Evolutionary conservation across 352 stramenopile species (phyloP).

Genomic region (Globisporangium acanthophoron): DNA sequence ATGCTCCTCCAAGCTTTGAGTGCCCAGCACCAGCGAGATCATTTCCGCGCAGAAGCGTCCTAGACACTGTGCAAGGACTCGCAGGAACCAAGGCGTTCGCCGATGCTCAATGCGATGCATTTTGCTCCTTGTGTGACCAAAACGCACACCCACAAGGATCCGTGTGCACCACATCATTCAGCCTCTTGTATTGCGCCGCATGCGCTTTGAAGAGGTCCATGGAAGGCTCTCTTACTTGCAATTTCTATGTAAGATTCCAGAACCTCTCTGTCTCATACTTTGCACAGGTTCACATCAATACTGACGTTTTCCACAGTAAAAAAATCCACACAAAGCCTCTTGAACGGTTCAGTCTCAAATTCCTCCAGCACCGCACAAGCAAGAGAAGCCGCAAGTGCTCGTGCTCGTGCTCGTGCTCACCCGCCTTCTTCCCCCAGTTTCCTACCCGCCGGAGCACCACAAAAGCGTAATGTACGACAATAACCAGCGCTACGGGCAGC

Average conservation of each 20-base stretch:
- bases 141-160: too few relatives aligned
- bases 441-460: too few relatives aligned
- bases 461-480: slow-evolving; percentile 28
- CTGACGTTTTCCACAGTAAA: neutral
- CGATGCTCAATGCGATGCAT: neutral
- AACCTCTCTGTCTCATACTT: neutral
- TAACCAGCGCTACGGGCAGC: slow-evolving; percentile 10
- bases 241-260: neutral
- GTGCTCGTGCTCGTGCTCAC: too few relatives aligned
- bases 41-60: too few relatives aligned
- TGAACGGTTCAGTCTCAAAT: neutral
- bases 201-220: neutral
- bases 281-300: neutral
- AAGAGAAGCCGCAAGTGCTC: neutral
- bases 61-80: too few relatives aligned
- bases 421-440: neutral
- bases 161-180: too few relatives aligned
- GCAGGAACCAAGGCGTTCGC: neutral
- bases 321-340: neutral
- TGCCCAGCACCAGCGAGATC: too few relatives aligned
- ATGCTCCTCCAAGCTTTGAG: too few relatives aligned
- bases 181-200: neutral
- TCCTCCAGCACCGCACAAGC: neutral
- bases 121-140: neutral
- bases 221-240: neutral